Base-by-base conservation (phyloP, 768 basidiomycete species). In the Kockovaella imperatae region DNA sequence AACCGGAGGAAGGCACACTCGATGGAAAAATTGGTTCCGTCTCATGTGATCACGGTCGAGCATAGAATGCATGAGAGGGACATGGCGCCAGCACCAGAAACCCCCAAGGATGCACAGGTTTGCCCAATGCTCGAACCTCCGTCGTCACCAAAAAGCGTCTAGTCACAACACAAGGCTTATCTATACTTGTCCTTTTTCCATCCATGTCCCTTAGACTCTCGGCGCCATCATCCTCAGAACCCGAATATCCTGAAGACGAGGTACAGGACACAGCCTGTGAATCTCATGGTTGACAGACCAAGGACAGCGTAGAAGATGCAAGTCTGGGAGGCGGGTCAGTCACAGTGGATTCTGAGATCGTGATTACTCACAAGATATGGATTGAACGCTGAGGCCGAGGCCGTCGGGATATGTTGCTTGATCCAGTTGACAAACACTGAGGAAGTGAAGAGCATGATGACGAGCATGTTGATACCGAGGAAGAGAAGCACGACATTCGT, bases 291-390 rank as follows among this genome's bases (percentile, higher is more conserved):
- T 38, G 84, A 86, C 47, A 93, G 74, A 40, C 80, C 84, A 65
- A 87, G 85, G 53, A 81, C 75, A 8, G 77, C 74, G 54, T 73
- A 80, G 77, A 91, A 90, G 46, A 90, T 77, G 75, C 87, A 83
- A 24, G 78, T 80, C 41, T 87, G 28, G 8, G 8, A 8, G 8
- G 6, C 6, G 14, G 23, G 18, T 42, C 45, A 32, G 24, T 42
- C 14, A 26, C 25, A 6, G 6, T 18, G 13, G n/a, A 11, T n/a
- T 7, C 31, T 5, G 5, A 6, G 4, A n/a, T 45, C 21, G 32
- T 24, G 40, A 28, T 21, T 20, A 53, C 58, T 55, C 28, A 60
- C 56, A 2, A 70, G 77, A 71, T 90, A 91, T n/a, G 88, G 87
- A 63, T 91, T 91, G 75, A 90, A 89, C 20, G 76, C 76, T 13